Percentiles rank a stretch among this genome's conserved stretches.
phyloP scores from a whole-genome alignment of 148 eudicot genomes.

The Bassia scoparia region DNA sequence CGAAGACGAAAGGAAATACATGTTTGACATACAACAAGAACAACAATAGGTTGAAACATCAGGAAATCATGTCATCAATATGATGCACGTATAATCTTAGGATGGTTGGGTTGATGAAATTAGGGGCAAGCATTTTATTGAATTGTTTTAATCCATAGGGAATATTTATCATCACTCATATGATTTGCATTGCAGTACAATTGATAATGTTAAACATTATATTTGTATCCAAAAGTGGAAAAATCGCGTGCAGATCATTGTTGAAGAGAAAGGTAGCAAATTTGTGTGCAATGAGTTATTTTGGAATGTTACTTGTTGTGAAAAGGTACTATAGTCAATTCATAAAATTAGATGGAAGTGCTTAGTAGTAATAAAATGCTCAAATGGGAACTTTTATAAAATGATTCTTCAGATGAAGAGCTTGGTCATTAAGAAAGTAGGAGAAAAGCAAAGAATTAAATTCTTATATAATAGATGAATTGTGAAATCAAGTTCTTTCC shows the following conservation, averaged over 20 bases:
- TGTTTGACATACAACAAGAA: too few relatives aligned
- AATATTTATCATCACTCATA: constrained; percentile 23
- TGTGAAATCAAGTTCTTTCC: constrained; percentile 26
- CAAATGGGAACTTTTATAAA: constrained; percentile 32
- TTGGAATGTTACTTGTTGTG: constrained; percentile 19
- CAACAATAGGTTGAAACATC: not conserved
- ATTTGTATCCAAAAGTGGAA: constrained; percentile 11
- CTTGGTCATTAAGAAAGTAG: constrained; percentile 11
- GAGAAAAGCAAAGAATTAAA: constrained; percentile 8
- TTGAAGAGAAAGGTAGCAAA: constrained; percentile 5
- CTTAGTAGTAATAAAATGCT: too few relatives aligned
- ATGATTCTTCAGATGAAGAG: constrained; percentile 31
- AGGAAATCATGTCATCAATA: constrained; percentile 9
- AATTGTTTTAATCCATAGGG: constrained; percentile 28
- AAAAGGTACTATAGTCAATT: constrained; percentile 26
- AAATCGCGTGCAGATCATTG: constrained; percentile 1
- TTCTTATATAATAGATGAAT: constrained; percentile 21
- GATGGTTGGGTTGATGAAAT: constrained; percentile 27
- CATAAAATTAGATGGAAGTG: constrained; percentile 16
- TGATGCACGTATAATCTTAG: constrained; percentile 33
- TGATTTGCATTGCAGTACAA: constrained; percentile 12
- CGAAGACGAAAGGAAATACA: not conserved
- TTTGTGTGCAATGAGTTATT: constrained; percentile 19
- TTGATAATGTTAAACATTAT: constrained; percentile 8
- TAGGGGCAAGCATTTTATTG: constrained; percentile 3